Evolutionary conservation across 2,329 filamentous ascomycete species (phyloP), one percentile per base, ranked within the genome.

Genomic region (Pseudogymnoascus sp.): DNA sequence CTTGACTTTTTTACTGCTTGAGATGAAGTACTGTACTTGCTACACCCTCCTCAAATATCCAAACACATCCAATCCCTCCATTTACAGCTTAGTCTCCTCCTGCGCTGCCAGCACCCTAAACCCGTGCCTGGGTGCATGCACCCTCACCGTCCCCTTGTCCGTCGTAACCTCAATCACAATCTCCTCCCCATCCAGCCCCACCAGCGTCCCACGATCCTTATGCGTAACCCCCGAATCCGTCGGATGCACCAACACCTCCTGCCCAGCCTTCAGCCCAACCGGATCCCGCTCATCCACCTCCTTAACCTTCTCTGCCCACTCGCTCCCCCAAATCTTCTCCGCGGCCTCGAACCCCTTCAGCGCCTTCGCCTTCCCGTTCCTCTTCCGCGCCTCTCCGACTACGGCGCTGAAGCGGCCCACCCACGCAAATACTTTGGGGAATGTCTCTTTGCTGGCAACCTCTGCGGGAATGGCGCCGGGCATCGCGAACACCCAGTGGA

Each of bases 371-470:
- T 78, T 76, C 1, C 66, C 70, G 59, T 71, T 70, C 35, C 68
- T 68, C 26, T 68, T 66, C 62, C 75, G 78, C 1, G 80, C 80
- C 6, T 72, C 72, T 4, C 75, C 73, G 1, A 84, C 69, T 1
- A 76, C 77, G 14, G 69, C 70, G 61, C 80, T 74, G 73, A 90
- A 90, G n/a, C 87, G 78, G 45, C 75, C 72, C 16, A 89, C 78
- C 85, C 86, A 91, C 1, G 81, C 80, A 69, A 83, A 87, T 0
- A 84, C 81, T 63, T 76, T 80, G 0, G 87, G 88, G 68, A 83
- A 89, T 39, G 74, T 74, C 16, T 72, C 71, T 12, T 75, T 69
- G 2, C 81, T 81, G 65, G 90, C 79, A 6, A 78, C 68, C 19
- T 80, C 76, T 59, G 74, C 63, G 3, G 83, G 80, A 55, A 89